phyloP scores from a whole-genome alignment of 345 rosid genomes.

The Eucalyptus pauciflora region DNA sequence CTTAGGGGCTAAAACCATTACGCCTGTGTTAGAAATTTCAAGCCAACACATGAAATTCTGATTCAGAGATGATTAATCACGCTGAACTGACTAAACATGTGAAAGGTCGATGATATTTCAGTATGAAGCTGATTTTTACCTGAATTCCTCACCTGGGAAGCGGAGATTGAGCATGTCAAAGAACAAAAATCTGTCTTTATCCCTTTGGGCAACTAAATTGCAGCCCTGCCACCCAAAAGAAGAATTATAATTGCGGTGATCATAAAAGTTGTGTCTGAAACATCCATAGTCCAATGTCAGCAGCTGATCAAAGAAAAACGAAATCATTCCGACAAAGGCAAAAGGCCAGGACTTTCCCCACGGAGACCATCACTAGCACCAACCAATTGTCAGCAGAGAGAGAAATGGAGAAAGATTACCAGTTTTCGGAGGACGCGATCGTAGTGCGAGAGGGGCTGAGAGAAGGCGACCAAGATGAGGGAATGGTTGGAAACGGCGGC shows the following conservation, averaged over 20 bases:
- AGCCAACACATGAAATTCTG: background rate
- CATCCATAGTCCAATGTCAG: background rate
- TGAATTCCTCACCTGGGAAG: constrained; percentile 66
- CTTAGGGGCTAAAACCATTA: background rate
- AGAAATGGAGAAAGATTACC: constrained; percentile 8
- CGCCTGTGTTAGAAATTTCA: background rate
- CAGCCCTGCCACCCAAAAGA: constrained; percentile 47
- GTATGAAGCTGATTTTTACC: constrained; percentile 8
- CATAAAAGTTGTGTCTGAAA: background rate
- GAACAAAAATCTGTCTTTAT: constrained; percentile 51
- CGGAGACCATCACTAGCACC: background rate
- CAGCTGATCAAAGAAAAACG: background rate
- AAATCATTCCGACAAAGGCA: background rate
- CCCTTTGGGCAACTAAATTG: constrained; percentile 52
- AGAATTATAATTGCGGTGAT: background rate
- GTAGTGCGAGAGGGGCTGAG: constrained; percentile 83
- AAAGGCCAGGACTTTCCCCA: background rate
- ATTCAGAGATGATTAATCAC: background rate
- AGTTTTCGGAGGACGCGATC: constrained; percentile 74
- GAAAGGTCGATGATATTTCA: background rate
- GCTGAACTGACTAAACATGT: background rate
- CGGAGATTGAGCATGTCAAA: constrained; percentile 55
- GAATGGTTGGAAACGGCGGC: background rate
- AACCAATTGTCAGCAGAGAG: background rate
- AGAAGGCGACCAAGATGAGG: constrained; percentile 61